A percentile compares a stretch with the other conserved stretches of the same genome.
Conservation (phyloP, 2,329 filamentous ascomycete genomes). For the Polychaeton citri region DNA sequence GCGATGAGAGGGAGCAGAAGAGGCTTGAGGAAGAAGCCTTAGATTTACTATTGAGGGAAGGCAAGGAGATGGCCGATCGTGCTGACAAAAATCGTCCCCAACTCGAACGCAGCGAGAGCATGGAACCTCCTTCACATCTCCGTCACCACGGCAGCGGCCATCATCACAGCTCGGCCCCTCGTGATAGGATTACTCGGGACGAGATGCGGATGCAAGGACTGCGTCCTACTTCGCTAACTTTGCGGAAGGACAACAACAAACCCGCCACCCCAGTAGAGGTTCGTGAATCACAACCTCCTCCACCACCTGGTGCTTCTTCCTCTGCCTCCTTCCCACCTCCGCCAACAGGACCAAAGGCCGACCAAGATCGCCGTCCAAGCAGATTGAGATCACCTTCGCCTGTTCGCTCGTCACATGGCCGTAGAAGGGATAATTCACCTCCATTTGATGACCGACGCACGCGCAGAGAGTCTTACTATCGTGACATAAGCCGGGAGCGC, state of each 20-base stretch:
- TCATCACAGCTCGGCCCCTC: slow-evolving; percentile 9
- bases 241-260: slow-evolving; percentile 15
- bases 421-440: slow-evolving; percentile 12
- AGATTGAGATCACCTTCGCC: slow-evolving; percentile 16
- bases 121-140: slow-evolving; percentile 27
- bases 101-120: slow-evolving; percentile 30
- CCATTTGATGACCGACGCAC: slow-evolving; percentile 10
- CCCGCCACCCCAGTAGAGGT: slow-evolving; percentile 2
- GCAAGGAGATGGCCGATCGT: slow-evolving; percentile 41
- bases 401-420: slow-evolving; percentile 12
- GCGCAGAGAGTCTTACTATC: slow-evolving; percentile 12
- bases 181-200: slow-evolving; percentile 13
- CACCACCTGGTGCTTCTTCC: too few species aligned
- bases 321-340: slow-evolving; percentile 3
- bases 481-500: slow-evolving; percentile 20
- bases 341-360: slow-evolving; percentile 9
- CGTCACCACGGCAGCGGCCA: slow-evolving; percentile 4
- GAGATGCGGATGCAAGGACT: slow-evolving; percentile 18
- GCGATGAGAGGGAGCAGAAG: slow-evolving; percentile 35
- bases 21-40: slow-evolving; percentile 42
- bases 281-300: neutral
- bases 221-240: slow-evolving; percentile 19
- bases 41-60: slow-evolving; percentile 40
- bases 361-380: slow-evolving; percentile 7
- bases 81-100: slow-evolving; percentile 32